Evolutionary conservation across 495 filamentous ascomycete species (phyloP).

Genomic region (Penicillium subrubescens): DNA sequence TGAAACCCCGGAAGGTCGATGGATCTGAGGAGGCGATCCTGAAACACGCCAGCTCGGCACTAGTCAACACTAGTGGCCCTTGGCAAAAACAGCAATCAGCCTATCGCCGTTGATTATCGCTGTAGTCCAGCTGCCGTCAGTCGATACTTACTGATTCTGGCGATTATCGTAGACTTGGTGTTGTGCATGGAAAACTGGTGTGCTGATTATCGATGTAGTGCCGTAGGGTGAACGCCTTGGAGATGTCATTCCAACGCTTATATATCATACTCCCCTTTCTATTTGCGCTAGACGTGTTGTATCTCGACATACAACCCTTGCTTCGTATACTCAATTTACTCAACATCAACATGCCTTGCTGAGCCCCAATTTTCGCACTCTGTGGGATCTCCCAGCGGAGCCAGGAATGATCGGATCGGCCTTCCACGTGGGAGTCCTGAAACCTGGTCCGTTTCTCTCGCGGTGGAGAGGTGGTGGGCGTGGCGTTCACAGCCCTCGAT

Average conservation of each 20-base stretch:
- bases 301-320: not conserved
- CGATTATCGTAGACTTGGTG: not conserved
- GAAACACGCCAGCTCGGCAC: conserved; percentile 31
- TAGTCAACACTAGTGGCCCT: conserved; percentile 23
- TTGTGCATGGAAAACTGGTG: not conserved
- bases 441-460: conserved; percentile 4
- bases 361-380: not conserved
- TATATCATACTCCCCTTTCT: not conserved
- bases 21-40: conserved; percentile 26
- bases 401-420: conserved; percentile 22
- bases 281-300: not conserved
- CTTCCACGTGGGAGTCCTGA: conserved; percentile 24
- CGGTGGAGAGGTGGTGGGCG: not conserved
- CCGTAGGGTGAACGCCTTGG: not conserved
- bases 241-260: not conserved
- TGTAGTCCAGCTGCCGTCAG: not conserved
- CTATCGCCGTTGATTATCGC: conserved; percentile 7
- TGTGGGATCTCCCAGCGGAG: not conserved
- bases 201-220: not conserved
- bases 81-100: conserved; percentile 10
- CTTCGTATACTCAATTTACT: not conserved
- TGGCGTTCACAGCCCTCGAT: conserved; percentile 1
- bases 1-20: conserved; percentile 30
- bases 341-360: not conserved
- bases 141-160: conserved; percentile 20